A percentile compares a stretch with the other conserved stretches of the same genome.
Evolutionary conservation across 2,329 filamentous ascomycete species (phyloP).

Genomic region (Endoconidiophora polonica): DNA sequence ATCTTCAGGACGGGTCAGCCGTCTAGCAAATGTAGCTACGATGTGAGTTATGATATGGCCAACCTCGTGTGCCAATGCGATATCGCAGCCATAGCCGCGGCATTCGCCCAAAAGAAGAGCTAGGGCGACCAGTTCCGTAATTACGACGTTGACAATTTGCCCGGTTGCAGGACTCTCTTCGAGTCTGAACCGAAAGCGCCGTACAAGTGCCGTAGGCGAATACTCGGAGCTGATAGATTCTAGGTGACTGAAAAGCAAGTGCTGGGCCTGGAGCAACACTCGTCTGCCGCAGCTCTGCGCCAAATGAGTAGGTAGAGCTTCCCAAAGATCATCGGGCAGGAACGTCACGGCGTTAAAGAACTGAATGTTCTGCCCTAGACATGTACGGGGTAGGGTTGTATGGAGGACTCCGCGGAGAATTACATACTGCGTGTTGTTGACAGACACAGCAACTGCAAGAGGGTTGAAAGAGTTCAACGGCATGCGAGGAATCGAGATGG

Average conservation of each 20-base stretch:
- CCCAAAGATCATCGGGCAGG: background rate
- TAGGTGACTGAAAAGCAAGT: constrained; percentile 2
- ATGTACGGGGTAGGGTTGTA: background rate
- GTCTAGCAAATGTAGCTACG: constrained; percentile 14
- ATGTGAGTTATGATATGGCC: constrained; percentile 16
- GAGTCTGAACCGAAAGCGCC: constrained; percentile 4
- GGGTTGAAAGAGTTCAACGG: background rate
- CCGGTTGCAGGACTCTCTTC: constrained; percentile 3
- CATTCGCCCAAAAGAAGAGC: constrained; percentile 18
- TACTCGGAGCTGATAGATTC: background rate
- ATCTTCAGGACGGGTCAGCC: constrained; percentile 9
- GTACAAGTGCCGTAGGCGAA: background rate
- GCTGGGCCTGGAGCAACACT: background rate
- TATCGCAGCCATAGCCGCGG: constrained; percentile 18
- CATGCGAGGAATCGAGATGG: too few relatives aligned
- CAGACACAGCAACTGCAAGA: constrained; percentile 1
- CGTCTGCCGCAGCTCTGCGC: background rate
- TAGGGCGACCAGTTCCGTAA: constrained; percentile 14
- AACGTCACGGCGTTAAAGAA: background rate
- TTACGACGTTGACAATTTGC: constrained; percentile 5
- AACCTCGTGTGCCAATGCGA: constrained; percentile 16
- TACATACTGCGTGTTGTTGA: constrained; percentile 3
- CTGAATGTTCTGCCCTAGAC: too few relatives aligned
- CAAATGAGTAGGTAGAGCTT: background rate
- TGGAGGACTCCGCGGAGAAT: constrained; percentile 1